Base-by-base conservation (phyloP, 1,139 yeast genomes). In the Pichia norvegensis region DNA sequence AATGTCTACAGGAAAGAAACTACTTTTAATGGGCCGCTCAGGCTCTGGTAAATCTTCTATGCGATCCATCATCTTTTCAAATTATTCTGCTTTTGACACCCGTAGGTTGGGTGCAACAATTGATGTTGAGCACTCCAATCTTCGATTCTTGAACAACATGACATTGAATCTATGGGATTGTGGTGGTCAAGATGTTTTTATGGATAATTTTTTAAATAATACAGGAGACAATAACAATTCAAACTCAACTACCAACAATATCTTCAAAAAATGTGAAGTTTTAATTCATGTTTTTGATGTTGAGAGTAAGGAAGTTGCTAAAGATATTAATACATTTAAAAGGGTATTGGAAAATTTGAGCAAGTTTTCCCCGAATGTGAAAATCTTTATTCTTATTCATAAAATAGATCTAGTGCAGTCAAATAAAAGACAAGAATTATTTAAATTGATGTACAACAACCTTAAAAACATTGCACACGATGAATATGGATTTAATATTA, bases 1-100 rank as follows among this genome's bases (percentile, higher is more conserved):
- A 8, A 53, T 53, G 56, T 57, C 62, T 21, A 48, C 58, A 17
- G 70, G 66, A 67, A 75, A 76, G 61, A 77, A 77, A 58, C 68
- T 77, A 35, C 68, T 77, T 42, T 65, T 77, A 27, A 77, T 77
- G 75, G 98, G 98, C 67, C 84, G 97, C 43, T 83, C 95, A 22
- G 97, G 99, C 41, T 86, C 96, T 9, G 99, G 99, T 3, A 92
- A 92, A 65, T 86, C 96, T 7, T 88, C 97, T 11, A 92, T 92
- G 99, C 73, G 98, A 57, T 86, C 95, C 42, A 92, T 92, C 52
- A 92, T 92, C 55, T 92, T 92, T 64, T 80, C 92, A 61, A 92
- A 94, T 62, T 94, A 92, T 66, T 85, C 96, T 4, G 98, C 99
- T 0, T 86, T 90, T 61, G 98, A 92, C 61, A 92, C 99, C 2